Evolutionary conservation across 768 basidiomycete species (phyloP).

Genomic region (Lactarius trivialis): DNA sequence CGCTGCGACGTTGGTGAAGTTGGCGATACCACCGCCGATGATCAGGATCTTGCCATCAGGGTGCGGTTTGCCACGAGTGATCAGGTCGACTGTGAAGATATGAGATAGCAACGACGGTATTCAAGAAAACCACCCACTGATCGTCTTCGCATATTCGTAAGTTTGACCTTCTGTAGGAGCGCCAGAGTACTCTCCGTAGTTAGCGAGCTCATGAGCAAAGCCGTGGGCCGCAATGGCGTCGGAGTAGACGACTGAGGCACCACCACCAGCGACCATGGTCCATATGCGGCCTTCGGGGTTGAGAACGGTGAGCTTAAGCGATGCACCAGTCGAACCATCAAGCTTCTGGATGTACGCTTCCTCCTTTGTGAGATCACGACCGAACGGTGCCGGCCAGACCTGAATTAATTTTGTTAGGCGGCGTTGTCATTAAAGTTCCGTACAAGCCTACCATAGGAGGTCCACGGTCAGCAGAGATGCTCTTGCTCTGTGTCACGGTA

Average conservation of each 20-base stretch:
- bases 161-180: slow-evolving; percentile 98
- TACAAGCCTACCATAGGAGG: slow-evolving; percentile 75
- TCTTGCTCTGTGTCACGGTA: slow-evolving; percentile 38
- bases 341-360: slow-evolving; percentile 99
- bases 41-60: slow-evolving; percentile 96
- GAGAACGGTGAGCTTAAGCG: slow-evolving; percentile 94
- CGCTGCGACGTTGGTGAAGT: slow-evolving; percentile 98
- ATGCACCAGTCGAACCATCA: slow-evolving; percentile 94
- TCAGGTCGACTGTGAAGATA: slow-evolving; percentile 66
- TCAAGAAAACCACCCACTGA: slow-evolving; percentile 47
- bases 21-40: slow-evolving; percentile 99
- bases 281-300: slow-evolving; percentile 94
- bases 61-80: slow-evolving; percentile 81
- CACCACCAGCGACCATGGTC: slow-evolving; percentile 99
- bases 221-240: slow-evolving; percentile 89
- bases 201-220: slow-evolving; percentile 95
- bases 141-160: slow-evolving; percentile 99
- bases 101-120: slow-evolving; percentile 8
- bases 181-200: slow-evolving; percentile 99
- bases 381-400: slow-evolving; percentile 91
- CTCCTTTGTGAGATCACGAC: slow-evolving; percentile 95
- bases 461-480: slow-evolving; percentile 82
- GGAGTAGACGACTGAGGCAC: slow-evolving; percentile 63
- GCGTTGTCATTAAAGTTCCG: background rate
- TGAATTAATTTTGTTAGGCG: slow-evolving; percentile 22